Conservation (phyloP, 2,329 filamentous ascomycete genomes). For the Scorias spongiosa region DNA sequence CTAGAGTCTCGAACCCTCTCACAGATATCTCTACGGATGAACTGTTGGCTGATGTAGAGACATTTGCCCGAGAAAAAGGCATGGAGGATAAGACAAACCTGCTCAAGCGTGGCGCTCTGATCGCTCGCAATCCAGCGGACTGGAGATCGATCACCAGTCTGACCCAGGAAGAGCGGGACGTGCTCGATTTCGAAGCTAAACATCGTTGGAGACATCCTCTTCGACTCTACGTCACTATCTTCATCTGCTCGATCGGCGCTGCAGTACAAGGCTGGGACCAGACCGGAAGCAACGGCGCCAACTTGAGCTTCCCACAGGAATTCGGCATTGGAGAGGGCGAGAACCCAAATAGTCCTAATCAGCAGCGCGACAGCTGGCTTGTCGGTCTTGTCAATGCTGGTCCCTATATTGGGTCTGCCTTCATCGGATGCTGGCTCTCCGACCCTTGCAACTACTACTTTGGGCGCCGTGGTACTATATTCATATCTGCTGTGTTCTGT, state of each 20-base stretch:
- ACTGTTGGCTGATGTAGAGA: slow-evolving; percentile 40
- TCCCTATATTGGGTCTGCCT: slow-evolving; percentile 27
- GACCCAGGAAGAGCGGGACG: slow-evolving; percentile 41
- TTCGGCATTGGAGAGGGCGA: slow-evolving; percentile 31
- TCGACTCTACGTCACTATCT: slow-evolving; percentile 49
- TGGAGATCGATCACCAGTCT: slow-evolving; percentile 49
- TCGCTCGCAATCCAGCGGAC: slow-evolving; percentile 51
- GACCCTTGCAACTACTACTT: slow-evolving; percentile 23
- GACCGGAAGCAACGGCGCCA: slow-evolving; percentile 30
- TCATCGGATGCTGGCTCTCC: slow-evolving; percentile 35
- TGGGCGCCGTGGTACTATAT: slow-evolving; percentile 22
- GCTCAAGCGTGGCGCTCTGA: slow-evolving; percentile 53
- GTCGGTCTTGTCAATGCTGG: slow-evolving; percentile 45
- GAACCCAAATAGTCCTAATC: slow-evolving; percentile 11
- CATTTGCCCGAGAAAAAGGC: slow-evolving; percentile 46
- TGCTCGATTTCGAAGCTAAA: slow-evolving; percentile 43
- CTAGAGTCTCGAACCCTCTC: slow-evolving; percentile 32
- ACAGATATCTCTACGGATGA: slow-evolving; percentile 36
- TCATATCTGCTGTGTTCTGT: slow-evolving; percentile 30
- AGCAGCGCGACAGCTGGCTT: slow-evolving; percentile 39
- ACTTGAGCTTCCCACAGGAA: slow-evolving; percentile 42
- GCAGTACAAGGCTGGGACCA: slow-evolving; percentile 51
- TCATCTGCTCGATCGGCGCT: slow-evolving; percentile 53
- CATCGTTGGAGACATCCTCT: slow-evolving; percentile 51
- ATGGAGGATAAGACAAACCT: slow-evolving; percentile 43